Percentiles rank a stretch among this genome's conserved stretches.
Evolutionary conservation across 768 basidiomycete species (phyloP).

Genomic region (Suillus paluster): DNA sequence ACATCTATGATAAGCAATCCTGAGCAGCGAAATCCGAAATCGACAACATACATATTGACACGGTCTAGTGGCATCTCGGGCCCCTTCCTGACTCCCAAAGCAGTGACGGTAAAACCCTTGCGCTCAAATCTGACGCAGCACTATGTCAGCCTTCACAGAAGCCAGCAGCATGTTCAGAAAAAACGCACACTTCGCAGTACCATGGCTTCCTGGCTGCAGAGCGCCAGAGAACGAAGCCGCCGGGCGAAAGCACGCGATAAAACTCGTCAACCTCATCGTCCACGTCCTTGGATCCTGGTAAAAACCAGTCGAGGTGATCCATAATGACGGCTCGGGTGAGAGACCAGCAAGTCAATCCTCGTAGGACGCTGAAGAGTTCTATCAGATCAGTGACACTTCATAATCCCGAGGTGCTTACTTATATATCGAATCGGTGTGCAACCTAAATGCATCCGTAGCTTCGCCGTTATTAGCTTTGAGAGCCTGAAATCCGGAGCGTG

Average conservation of each 20-base stretch:
- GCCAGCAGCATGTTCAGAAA: neutral
- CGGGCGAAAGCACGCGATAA: conserved; percentile 55
- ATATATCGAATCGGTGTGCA: conserved; percentile 75
- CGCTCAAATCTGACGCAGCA: conserved; percentile 46
- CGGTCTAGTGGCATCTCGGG: conserved; percentile 56
- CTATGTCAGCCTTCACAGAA: neutral
- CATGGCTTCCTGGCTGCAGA: conserved; percentile 67
- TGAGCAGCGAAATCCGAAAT: neutral
- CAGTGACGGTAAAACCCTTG: conserved; percentile 56
- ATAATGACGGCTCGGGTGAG: conserved; percentile 70
- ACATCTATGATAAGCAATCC: neutral
- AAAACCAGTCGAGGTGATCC: conserved; percentile 71
- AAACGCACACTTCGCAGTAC: conserved; percentile 56
- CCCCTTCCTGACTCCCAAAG: conserved; percentile 57
- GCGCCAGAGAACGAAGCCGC: conserved; percentile 70
- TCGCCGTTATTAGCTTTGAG: conserved; percentile 53
- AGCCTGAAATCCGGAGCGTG: conserved; percentile 58
- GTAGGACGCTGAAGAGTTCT: conserved; percentile 43
- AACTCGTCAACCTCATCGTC: conserved; percentile 61
- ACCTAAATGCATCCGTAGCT: conserved; percentile 57
- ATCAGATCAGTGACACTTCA: neutral
- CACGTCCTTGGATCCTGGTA: conserved; percentile 49
- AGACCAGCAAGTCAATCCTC: conserved; percentile 47
- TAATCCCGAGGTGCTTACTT: conserved; percentile 46
- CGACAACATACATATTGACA: conserved; percentile 64